Evolutionary conservation across 371 early-diverging fungal species (phyloP).

Genomic region (Syncephalastrum contaminatum): DNA sequence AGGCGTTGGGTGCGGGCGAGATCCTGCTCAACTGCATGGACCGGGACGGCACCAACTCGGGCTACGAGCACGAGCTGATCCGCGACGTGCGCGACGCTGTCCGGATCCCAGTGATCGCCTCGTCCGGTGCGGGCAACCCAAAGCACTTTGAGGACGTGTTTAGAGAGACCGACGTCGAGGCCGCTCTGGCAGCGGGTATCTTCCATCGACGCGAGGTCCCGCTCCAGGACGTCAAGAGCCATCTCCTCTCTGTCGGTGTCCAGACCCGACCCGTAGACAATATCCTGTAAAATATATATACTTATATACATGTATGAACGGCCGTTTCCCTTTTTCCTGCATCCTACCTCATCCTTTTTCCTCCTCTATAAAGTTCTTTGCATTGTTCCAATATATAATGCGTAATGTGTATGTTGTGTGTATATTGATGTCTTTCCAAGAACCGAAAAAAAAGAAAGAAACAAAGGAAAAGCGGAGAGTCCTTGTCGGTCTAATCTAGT

Average conservation of each 20-base stretch:
- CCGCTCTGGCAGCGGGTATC: constrained; percentile 96
- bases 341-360: too few species aligned
- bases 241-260: constrained; percentile 33
- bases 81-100: constrained; percentile 73
- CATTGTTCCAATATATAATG: too few species aligned
- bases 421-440: too few species aligned
- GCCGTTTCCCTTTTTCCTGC: too few species aligned
- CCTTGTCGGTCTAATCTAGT: constrained; percentile 13
- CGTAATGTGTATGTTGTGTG: too few species aligned
- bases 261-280: too few species aligned
- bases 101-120: constrained; percentile 94
- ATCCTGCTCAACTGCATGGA: constrained; percentile 96
- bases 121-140: constrained; percentile 87
- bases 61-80: constrained; percentile 89
- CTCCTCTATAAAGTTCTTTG: too few species aligned
- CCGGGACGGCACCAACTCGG: constrained; percentile 95
- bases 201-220: constrained; percentile 95
- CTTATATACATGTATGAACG: too few species aligned
- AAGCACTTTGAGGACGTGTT: constrained; percentile 90
- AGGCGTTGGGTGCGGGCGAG: constrained; percentile 94
- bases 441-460: too few species aligned
- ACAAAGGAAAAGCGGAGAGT: background rate
- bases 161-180: constrained; percentile 82
- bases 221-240: constrained; percentile 77
- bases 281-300: too few species aligned